Conservation (phyloP, 148 eudicot genomes). For the Chenopodium album region DNA sequence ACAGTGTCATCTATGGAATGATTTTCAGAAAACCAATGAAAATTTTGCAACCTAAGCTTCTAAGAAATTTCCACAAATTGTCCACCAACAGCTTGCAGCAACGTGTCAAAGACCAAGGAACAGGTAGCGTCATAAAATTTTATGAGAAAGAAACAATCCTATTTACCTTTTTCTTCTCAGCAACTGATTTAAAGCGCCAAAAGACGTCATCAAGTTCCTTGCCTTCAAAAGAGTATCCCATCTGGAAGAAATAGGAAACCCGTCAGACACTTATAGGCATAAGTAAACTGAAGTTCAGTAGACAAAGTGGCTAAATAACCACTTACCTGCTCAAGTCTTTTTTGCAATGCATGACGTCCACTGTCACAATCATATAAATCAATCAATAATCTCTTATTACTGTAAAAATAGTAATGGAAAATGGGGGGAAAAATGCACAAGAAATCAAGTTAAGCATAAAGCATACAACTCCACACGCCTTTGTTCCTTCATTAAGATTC, state of each 20-base stretch:
- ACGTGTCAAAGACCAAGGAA: background rate
- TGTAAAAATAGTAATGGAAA: background rate
- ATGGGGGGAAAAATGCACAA: background rate
- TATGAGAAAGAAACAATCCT: background rate
- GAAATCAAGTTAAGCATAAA: background rate
- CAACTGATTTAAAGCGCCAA: constrained; percentile 85
- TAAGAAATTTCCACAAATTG: background rate
- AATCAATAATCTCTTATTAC: background rate
- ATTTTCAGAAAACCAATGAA: background rate
- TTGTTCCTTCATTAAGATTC: background rate
- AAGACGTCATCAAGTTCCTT: constrained; percentile 89
- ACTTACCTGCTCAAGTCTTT: constrained; percentile 76
- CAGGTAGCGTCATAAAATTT: background rate
- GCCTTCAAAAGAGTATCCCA: constrained; percentile 79
- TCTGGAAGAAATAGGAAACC: constrained; percentile 44
- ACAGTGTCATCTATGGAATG: background rate
- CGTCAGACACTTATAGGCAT: background rate
- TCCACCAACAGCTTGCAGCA: background rate
- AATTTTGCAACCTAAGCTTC: background rate
- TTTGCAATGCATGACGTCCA: constrained; percentile 92
- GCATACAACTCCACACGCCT: background rate
- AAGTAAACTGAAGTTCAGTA: background rate
- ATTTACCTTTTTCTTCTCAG: constrained; percentile 82
- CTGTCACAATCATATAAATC: constrained; percentile 40
- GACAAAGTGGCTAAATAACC: constrained; percentile 6